Percentiles rank a stretch among this genome's conserved stretches.
phyloP scores from a whole-genome alignment of 139 green algal genomes.

The Pseudopediastrum boryanum region DNA sequence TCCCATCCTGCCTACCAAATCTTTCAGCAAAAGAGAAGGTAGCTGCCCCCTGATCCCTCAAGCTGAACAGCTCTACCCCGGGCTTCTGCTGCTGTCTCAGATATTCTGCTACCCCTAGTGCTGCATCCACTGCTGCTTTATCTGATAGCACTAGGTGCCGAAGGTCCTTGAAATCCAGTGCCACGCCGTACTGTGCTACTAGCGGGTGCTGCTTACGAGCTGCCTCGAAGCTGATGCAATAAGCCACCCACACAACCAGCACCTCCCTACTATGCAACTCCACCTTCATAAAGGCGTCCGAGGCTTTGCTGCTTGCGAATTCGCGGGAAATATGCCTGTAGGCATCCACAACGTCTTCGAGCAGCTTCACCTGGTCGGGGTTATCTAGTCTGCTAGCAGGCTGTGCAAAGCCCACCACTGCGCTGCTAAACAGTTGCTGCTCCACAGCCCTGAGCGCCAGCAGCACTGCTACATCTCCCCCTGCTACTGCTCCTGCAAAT shows the following conservation, averaged over 20 bases:
- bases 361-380: conserved; percentile 15
- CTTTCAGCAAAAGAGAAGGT: conserved; percentile 25
- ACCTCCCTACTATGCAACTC: conserved; percentile 51
- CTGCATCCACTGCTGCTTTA: conserved; percentile 32
- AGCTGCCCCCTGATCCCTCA: neutral
- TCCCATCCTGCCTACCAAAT: neutral
- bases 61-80: conserved; percentile 9
- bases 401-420: conserved; percentile 2
- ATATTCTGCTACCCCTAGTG: conserved; percentile 35
- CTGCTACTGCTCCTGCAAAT: neutral
- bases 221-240: conserved; percentile 44
- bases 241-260: conserved; percentile 52
- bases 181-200: conserved; percentile 28
- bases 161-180: conserved; percentile 38
- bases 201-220: neutral
- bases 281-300: conserved; percentile 26
- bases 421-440: conserved; percentile 40
- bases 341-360: conserved; percentile 38
- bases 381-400: neutral
- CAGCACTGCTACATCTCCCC: conserved; percentile 30
- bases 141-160: conserved; percentile 57
- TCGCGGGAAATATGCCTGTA: conserved; percentile 30
- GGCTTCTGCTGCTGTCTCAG: neutral
- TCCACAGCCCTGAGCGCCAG: conserved; percentile 40
- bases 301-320: neutral